Percentiles rank a stretch among this genome's conserved stretches.
These are phyloP conservation scores for Crithidia acanthocephali DNA, from an alignment of 208 protist species.

Conservation along the genomic window DNA sequence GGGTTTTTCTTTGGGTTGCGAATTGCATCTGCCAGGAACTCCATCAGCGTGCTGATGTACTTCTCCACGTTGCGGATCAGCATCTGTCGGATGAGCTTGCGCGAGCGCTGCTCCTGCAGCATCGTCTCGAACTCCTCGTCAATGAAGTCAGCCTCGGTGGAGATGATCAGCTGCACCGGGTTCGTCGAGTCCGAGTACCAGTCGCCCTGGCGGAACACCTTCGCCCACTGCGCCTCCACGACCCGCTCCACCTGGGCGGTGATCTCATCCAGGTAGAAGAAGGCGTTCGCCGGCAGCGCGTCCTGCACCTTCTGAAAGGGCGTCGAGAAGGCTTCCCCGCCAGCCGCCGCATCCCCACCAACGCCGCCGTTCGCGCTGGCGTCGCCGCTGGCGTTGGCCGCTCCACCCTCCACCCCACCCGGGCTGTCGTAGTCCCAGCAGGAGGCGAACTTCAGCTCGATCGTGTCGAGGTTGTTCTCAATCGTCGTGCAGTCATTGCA, in stretches of 20 bases:
- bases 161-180: constrained; percentile 82
- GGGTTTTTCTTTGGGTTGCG: constrained; percentile 75
- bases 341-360: not conserved
- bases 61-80: constrained; percentile 70
- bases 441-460: constrained; percentile 85
- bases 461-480: constrained; percentile 85
- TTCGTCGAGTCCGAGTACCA: constrained; percentile 79
- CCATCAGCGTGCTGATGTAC: constrained; percentile 77
- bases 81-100: constrained; percentile 73
- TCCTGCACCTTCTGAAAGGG: constrained; percentile 83
- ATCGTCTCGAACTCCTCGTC: constrained; percentile 84
- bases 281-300: constrained; percentile 55
- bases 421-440: constrained; percentile 65
- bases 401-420: constrained; percentile 4
- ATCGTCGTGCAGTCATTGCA: constrained; percentile 88
- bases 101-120: constrained; percentile 64
- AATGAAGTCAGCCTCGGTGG: constrained; percentile 83
- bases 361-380: not conserved
- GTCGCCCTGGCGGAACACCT: constrained; percentile 64
- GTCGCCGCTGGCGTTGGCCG: constrained; percentile 9
- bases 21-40: constrained; percentile 84
- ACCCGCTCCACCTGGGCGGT: constrained; percentile 81
- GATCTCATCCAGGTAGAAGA: constrained; percentile 90
- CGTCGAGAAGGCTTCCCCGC: constrained; percentile 25
- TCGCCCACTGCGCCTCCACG: constrained; percentile 72